Evolutionary conservation across 768 basidiomycete species (phyloP).

Genomic region (Lyophyllum decastes): DNA sequence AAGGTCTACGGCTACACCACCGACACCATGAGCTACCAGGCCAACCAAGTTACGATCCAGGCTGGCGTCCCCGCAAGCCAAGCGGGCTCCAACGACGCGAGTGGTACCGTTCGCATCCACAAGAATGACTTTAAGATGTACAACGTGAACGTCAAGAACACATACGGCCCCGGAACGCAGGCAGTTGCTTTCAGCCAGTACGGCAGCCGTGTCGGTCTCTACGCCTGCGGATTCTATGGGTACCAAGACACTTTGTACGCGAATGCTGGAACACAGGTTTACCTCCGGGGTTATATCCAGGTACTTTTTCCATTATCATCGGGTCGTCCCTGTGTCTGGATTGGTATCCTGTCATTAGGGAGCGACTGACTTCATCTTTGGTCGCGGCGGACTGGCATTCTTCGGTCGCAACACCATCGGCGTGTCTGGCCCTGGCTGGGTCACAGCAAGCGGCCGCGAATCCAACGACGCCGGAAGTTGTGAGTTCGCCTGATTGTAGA

Average conservation of each 20-base stretch:
- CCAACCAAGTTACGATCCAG: constrained; percentile 42
- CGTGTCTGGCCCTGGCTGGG: constrained; percentile 41
- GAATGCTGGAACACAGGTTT: constrained; percentile 50
- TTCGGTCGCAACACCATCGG: constrained; percentile 52
- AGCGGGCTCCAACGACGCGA: constrained; percentile 48
- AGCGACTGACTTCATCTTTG: constrained; percentile 54
- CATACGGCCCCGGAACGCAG: constrained; percentile 43
- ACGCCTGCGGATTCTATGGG: constrained; percentile 47
- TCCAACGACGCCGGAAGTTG: constrained; percentile 47
- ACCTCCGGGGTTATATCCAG: constrained; percentile 47
- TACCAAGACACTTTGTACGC: constrained; percentile 51
- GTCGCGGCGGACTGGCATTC: constrained; percentile 42
- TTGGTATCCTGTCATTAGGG: constrained; percentile 28
- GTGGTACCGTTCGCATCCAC: constrained; percentile 50
- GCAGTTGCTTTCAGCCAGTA: constrained; percentile 54
- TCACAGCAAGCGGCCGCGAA: constrained; percentile 51
- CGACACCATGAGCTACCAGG: constrained; percentile 35
- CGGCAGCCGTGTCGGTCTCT: constrained; percentile 44
- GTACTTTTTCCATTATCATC: constrained; percentile 19
- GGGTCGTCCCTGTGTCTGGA: not conserved
- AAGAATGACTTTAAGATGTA: constrained; percentile 50
- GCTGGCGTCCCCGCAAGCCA: constrained; percentile 33
- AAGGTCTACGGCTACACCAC: constrained; percentile 48
- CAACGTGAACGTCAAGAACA: constrained; percentile 52
- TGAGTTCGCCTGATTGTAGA: constrained; percentile 20